Evolutionary conservation across 148 eudicot species (phyloP).

Genomic region (Vaccinium myrtillus): DNA sequence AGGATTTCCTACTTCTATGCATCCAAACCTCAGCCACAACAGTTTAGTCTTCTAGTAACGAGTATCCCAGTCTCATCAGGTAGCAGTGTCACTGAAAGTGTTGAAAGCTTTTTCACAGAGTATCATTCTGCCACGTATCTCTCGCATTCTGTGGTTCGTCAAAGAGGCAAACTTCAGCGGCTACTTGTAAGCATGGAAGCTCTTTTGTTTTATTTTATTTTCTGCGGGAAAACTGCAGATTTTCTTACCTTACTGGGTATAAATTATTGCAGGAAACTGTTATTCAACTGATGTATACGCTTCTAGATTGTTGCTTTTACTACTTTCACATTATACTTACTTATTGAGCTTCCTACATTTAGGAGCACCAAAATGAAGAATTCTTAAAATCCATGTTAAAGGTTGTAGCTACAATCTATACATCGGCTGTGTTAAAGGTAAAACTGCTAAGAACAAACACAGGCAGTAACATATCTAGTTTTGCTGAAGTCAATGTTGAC

Average conservation of each 20-base stretch:
- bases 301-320: not conserved
- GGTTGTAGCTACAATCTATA: not conserved
- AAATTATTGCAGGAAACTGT: not conserved
- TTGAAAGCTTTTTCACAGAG: constrained; percentile 65
- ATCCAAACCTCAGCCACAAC: constrained; percentile 74
- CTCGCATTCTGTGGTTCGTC: constrained; percentile 66
- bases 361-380: not conserved
- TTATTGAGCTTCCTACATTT: not conserved
- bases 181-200: constrained; percentile 58
- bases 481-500: not conserved
- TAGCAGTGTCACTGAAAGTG: constrained; percentile 60
- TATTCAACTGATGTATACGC: not conserved
- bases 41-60: constrained; percentile 77
- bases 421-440: not conserved
- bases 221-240: not conserved
- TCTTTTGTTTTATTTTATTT: not conserved
- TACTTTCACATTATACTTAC: not conserved
- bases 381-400: not conserved
- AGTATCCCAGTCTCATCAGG: constrained; percentile 63
- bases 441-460: not conserved
- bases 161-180: constrained; percentile 56
- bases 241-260: constrained; percentile 5
- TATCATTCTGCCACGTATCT: constrained; percentile 76
- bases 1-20: constrained; percentile 64
- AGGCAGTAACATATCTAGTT: not conserved